phyloP scores from a whole-genome alignment of 306 rosid genomes.

The Vigna reflexopilosa region DNA sequence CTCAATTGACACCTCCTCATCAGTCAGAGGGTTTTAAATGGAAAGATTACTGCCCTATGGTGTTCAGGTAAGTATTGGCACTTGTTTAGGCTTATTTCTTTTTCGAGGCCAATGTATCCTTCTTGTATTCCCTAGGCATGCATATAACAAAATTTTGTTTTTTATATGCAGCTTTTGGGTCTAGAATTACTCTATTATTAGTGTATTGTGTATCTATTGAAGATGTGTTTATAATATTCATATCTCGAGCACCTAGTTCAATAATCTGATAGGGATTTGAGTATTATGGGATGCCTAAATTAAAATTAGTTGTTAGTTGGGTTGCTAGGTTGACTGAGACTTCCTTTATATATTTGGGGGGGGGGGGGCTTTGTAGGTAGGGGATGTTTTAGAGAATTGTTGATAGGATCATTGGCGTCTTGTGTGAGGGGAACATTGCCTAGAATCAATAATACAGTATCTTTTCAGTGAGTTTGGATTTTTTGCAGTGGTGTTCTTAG shows the following conservation, averaged over 20 bases:
- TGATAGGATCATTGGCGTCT: too few relatives aligned
- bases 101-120: constrained; percentile 21
- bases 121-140: constrained; percentile 38
- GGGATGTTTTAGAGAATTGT: too few relatives aligned
- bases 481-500: too few relatives aligned
- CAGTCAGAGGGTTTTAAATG: constrained; percentile 97
- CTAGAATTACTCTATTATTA: constrained; percentile 4
- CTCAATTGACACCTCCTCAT: constrained; percentile 95
- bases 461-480: too few relatives aligned
- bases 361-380: too few relatives aligned
- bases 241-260: constrained; percentile 11
- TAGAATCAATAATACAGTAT: too few relatives aligned
- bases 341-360: too few relatives aligned
- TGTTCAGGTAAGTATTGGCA: constrained; percentile 75
- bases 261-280: not conserved
- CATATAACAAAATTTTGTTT: constrained; percentile 33
- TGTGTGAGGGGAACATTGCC: too few relatives aligned
- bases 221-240: constrained; percentile 1
- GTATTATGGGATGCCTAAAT: too few relatives aligned
- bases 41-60: constrained; percentile 99
- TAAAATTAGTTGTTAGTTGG: too few relatives aligned
- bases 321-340: too few relatives aligned
- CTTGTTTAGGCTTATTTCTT: constrained; percentile 32
- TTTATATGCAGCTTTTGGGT: constrained; percentile 2
- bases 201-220: not conserved